phyloP scores from a whole-genome alignment of 2,329 filamentous ascomycete genomes.

The Escovopsis weberi region DNA sequence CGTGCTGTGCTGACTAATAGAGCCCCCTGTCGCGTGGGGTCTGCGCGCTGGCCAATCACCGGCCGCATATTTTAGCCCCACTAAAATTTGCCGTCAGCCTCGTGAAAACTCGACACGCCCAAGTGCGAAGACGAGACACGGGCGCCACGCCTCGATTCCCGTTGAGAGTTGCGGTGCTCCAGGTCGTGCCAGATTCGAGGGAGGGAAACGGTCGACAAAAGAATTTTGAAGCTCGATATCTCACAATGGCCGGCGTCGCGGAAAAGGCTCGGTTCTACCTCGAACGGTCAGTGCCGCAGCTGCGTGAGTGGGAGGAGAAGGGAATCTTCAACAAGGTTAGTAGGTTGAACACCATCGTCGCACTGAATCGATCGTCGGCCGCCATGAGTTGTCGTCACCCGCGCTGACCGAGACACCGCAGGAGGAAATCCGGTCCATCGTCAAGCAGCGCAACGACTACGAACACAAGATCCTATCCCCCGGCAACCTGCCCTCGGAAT shows the following conservation, averaged over 20 bases:
- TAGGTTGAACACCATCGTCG: background rate
- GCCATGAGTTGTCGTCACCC: background rate
- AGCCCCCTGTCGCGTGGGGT: too few species aligned
- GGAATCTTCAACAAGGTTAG: conserved; percentile 70
- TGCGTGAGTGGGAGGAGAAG: conserved; percentile 85
- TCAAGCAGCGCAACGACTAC: conserved; percentile 81
- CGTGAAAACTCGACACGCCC: conserved; percentile 9
- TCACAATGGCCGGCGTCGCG: conserved; percentile 61
- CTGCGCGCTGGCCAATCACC: background rate
- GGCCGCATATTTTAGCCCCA: conserved; percentile 3
- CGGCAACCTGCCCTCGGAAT: conserved; percentile 63
- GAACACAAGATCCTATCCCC: conserved; percentile 82
- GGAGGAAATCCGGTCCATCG: conserved; percentile 82
- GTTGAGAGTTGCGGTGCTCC: background rate
- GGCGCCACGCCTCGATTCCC: background rate
- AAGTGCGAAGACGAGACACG: background rate
- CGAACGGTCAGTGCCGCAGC: conserved; percentile 80
- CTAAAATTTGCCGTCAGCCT: conserved; percentile 13
- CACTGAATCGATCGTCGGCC: background rate
- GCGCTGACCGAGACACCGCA: conserved; percentile 18
- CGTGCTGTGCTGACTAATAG: too few species aligned
- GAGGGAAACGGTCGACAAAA: too few species aligned
- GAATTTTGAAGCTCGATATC: background rate
- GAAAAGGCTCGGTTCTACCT: conserved; percentile 94
- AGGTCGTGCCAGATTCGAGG: too few species aligned